A percentile compares a stretch with the other conserved stretches of the same genome.
Evolutionary conservation across 129 eudicot species (phyloP).

Genomic region (Apium graveolens): DNA sequence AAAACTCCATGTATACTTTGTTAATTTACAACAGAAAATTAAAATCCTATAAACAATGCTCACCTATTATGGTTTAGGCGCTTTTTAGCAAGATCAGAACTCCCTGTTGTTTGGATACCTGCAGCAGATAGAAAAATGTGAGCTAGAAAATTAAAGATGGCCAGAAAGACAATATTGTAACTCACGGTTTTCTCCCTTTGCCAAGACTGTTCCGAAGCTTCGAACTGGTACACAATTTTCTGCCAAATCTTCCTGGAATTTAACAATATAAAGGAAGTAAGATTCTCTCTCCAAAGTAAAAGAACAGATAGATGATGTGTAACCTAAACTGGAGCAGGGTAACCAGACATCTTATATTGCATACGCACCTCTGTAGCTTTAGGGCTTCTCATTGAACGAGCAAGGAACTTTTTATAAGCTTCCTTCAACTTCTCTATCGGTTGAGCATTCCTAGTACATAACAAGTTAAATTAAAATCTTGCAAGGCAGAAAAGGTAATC

Average conservation of each 20-base stretch:
- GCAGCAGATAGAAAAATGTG: constrained; percentile 11
- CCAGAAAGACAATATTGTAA: neutral
- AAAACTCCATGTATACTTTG: neutral
- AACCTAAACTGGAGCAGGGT: neutral
- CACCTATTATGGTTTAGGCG: constrained; percentile 57
- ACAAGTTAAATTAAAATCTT: constrained; percentile 4
- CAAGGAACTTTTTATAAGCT: constrained; percentile 63
- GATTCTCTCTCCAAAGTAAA: neutral
- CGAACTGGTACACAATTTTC: constrained; percentile 47
- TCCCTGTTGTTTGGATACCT: constrained; percentile 47
- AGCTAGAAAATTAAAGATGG: neutral
- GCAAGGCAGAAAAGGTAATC: neutral
- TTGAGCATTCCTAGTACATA: constrained; percentile 62
- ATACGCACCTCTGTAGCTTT: constrained; percentile 44
- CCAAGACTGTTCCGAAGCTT: constrained; percentile 80
- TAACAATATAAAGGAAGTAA: neutral
- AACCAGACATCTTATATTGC: constrained; percentile 1
- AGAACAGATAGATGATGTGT: neutral
- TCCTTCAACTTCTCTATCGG: constrained; percentile 69
- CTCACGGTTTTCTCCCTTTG: constrained; percentile 50
- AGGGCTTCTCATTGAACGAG: constrained; percentile 65
- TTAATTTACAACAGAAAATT: neutral
- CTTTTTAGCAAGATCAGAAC: constrained; percentile 47
- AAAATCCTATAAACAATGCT: constrained; percentile 1
- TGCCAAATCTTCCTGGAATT: constrained; percentile 49